Percentiles rank a stretch among this genome's conserved stretches.
These are phyloP conservation scores for Hawksworthiomyces lignivorus DNA, from an alignment of 2,329 filamentous ascomycete genomes.

Conservation along the genomic window DNA sequence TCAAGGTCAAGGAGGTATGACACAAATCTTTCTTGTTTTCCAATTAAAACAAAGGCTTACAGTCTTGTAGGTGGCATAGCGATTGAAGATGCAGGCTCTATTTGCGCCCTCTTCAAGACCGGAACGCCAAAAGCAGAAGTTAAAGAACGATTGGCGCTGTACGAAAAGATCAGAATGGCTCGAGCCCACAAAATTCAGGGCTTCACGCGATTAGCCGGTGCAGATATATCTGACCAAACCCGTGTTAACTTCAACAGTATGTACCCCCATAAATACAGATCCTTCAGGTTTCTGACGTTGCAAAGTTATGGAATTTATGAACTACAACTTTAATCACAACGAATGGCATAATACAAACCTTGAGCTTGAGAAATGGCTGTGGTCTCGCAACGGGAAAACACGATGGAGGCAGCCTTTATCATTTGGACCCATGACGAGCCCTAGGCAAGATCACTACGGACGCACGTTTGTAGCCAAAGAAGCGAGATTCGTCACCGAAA, in stretches of 20 bases:
- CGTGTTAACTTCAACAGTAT: no score
- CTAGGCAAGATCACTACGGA: slow-evolving; percentile 29
- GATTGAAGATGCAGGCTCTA: slow-evolving; percentile 57
- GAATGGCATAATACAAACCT: slow-evolving; percentile 48
- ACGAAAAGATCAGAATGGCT: slow-evolving; percentile 49
- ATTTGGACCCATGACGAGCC: slow-evolving; percentile 39
- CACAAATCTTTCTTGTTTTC: no score
- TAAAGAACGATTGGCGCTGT: slow-evolving; percentile 48
- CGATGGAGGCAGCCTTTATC: slow-evolving; percentile 37
- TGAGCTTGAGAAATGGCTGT: slow-evolving; percentile 40
- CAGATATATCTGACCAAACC: slow-evolving; percentile 37
- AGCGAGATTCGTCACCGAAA: slow-evolving; percentile 33
- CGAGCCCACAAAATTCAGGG: slow-evolving; percentile 28
- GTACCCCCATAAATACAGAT: slow-evolving; percentile 6
- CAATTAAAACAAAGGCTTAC: no score
- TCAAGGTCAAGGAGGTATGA: no score
- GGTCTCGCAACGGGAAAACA: slow-evolving; percentile 26
- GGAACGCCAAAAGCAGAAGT: slow-evolving; percentile 39
- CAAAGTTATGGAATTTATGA: slow-evolving; percentile 31
- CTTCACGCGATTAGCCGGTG: slow-evolving; percentile 41
- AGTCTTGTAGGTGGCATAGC: slow-evolving; percentile 55
- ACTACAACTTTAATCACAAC: slow-evolving; percentile 51
- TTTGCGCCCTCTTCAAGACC: slow-evolving; percentile 46
- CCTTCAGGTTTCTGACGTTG: not conserved
- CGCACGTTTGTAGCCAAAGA: slow-evolving; percentile 22